A percentile compares a stretch with the other conserved stretches of the same genome.
Conservation (phyloP, 2,329 filamentous ascomycete species). For the Apiospora phragmitis region DNA sequence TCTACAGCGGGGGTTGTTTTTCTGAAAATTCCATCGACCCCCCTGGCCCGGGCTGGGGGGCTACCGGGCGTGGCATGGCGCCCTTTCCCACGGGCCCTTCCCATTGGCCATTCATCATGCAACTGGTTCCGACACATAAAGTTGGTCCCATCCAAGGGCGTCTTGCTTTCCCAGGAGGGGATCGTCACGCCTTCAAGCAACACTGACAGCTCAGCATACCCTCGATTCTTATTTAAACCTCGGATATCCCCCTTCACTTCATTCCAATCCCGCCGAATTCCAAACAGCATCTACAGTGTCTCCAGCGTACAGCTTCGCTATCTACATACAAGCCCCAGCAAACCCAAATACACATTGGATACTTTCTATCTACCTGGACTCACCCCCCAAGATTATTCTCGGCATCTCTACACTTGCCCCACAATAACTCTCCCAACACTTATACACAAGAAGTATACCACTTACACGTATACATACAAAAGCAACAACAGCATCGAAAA, state of each 20-base stretch:
- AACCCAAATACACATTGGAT: neutral
- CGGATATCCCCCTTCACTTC: slow-evolving; percentile 9
- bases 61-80: neutral
- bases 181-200: neutral
- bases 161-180: neutral
- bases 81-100: neutral
- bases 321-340: neutral
- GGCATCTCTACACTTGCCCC: neutral
- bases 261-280: neutral
- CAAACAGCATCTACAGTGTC: neutral
- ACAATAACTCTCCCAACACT: neutral
- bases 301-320: neutral
- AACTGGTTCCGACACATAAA: slow-evolving; percentile 7
- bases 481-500: slow-evolving; percentile 12
- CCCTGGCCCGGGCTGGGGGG: neutral
- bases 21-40: neutral
- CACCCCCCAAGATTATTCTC: neutral
- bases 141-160: slow-evolving; percentile 9
- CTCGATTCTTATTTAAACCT: slow-evolving; percentile 16
- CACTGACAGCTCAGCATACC: neutral
- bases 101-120: slow-evolving; percentile 3
- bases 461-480: slow-evolving; percentile 1
- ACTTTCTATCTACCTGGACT: neutral
- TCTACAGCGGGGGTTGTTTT: neutral
- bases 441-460: neutral